Conservation (phyloP, 202 grass and related monocot species). For the Panicum hallii region DNA sequence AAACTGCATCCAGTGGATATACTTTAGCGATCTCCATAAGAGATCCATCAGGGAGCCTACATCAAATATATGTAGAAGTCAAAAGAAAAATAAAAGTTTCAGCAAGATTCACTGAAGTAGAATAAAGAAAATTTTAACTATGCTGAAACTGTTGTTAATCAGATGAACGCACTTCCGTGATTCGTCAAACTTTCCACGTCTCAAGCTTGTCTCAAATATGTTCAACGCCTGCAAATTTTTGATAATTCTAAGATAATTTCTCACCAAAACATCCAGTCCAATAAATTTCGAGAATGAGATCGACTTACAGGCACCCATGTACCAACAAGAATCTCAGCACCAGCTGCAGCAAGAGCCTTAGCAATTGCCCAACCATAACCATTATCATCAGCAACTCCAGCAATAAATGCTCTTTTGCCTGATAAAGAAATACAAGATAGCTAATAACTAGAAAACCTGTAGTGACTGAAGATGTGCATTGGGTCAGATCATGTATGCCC, state of each 20-base stretch:
- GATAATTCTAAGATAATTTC: background rate
- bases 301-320: conserved; percentile 92
- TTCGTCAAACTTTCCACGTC: conserved; percentile 3
- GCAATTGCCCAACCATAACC: conserved; percentile 99
- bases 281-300: background rate
- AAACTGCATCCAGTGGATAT: conserved; percentile 13
- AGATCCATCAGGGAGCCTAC: background rate
- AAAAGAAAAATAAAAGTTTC: background rate
- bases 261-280: background rate
- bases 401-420: conserved; percentile 98
- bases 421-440: background rate
- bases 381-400: conserved; percentile 98
- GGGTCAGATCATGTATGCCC: background rate
- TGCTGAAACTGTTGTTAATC: background rate
- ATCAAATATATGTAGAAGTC: background rate
- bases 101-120: conserved; percentile 4
- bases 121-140: background rate
- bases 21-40: background rate
- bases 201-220: conserved; percentile 16
- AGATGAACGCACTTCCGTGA: background rate
- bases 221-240: background rate
- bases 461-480: background rate
- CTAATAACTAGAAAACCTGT: background rate
- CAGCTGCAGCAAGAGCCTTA: conserved; percentile 92
- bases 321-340: conserved; percentile 98